Base-by-base conservation (phyloP, 345 rosid genomes). In the Salix brachista region DNA sequence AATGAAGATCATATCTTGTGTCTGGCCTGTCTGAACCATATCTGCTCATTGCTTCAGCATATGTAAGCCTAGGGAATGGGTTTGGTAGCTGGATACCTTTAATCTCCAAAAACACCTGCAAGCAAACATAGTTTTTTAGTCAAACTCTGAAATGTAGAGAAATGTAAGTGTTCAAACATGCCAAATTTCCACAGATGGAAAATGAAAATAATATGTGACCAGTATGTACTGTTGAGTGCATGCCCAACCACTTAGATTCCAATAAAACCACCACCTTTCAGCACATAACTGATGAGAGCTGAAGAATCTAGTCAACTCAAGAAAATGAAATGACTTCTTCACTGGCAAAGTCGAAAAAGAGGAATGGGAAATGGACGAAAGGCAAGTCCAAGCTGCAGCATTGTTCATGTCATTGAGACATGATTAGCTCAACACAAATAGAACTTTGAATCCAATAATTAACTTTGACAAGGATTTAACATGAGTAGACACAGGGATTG, bases 11-110 rank as follows among this genome's bases (percentile, higher is more conserved):
- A 77, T 87, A 96, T 89, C 99, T 90, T 67, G 86, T 87, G 83
- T 96, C 99, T 44, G 98, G 98, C 81, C 94, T 88, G 85, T 96
- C 99, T 69, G 98, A 91, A 76, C 99, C 98, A 80, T 90, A 96
- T 80, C 86, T 85, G 82, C 81, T 81, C 93, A 93, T 91, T 56
- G 98, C 95, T 80, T 96, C 97, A 62, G 94, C 88, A 83, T 92
- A 96, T 64, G 98, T 91, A 70, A 96, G 92, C 87, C 97, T 90
- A 34, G 95, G 94, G 81, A 96, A 90, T 65, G 96, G 97, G 76
- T 89, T 84, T 78, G 97, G 96, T 61, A 96, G 87, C 75, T 87
- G 84, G 74, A 91, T 77, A 77, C 92, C 97, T 84, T 89, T 93
- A 70, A 93, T 88, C 84, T 96, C 97, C 61, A 75, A 78, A 89